phyloP scores from a whole-genome alignment of 192 early-diverging fungal species.

The Linnemannia schmuckeri region DNA sequence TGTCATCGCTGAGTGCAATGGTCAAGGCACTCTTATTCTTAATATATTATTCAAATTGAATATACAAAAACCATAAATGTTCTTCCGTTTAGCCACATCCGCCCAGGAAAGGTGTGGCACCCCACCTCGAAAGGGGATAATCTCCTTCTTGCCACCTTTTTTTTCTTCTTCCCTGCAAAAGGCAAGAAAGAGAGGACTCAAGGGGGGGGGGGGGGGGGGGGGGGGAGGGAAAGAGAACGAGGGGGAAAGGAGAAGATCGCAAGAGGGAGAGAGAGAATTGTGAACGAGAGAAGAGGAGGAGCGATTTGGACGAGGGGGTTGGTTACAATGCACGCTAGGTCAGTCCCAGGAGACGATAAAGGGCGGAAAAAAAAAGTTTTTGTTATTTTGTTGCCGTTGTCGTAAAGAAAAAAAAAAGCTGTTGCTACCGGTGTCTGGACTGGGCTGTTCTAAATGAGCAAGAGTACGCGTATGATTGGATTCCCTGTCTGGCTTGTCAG shows the following conservation, averaged over 20 bases:
- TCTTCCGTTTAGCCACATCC: neutral
- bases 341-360: neutral
- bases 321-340: slow-evolving; percentile 9
- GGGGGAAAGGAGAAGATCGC: neutral
- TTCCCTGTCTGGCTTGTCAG: too few species aligned
- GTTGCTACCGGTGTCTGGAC: neutral
- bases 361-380: neutral
- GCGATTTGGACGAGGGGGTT: neutral
- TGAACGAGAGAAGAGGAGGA: neutral
- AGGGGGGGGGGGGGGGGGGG: neutral
- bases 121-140: neutral
- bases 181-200: neutral
- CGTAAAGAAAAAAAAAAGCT: too few species aligned
- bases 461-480: too few species aligned
- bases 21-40: neutral
- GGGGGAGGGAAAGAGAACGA: too few species aligned
- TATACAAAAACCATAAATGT: neutral
- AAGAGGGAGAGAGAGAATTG: neutral
- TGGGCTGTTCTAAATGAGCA: neutral
- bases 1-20: neutral
- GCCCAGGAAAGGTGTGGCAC: neutral
- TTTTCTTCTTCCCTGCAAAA: neutral
- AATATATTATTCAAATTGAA: neutral
- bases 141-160: slow-evolving; percentile 10
- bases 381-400: neutral